Evolutionary conservation across 2,329 filamentous ascomycete species (phyloP).

Genomic region (Aquanectria penicillioides): DNA sequence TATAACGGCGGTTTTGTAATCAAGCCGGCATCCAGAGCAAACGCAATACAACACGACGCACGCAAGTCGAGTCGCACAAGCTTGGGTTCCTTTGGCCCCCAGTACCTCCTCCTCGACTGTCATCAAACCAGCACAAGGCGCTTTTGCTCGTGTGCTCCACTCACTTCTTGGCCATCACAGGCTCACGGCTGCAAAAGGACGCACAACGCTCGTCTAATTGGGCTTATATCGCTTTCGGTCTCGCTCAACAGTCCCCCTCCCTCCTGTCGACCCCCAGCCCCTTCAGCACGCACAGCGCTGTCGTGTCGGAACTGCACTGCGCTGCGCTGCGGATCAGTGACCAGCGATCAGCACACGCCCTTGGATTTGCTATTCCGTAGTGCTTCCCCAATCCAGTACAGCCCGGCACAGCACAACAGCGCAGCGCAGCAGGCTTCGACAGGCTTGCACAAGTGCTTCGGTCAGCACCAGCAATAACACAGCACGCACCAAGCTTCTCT

Average conservation of each 20-base stretch:
- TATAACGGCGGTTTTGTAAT: slow-evolving; percentile 12
- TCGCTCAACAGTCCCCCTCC: too few species aligned
- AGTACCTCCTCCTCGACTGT: too few species aligned
- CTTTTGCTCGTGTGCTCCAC: too few species aligned
- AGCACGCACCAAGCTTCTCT: slow-evolving; percentile 5
- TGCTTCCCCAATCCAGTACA: slow-evolving; percentile 1
- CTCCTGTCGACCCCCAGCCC: too few species aligned
- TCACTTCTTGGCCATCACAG: too few species aligned
- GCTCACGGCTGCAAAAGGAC: neutral
- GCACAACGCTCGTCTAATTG: slow-evolving; percentile 7
- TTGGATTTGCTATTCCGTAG: too few species aligned
- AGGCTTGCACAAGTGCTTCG: slow-evolving; percentile 13
- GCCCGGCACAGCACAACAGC: slow-evolving; percentile 10
- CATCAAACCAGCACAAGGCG: neutral
- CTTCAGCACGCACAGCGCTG: neutral
- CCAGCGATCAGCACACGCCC: slow-evolving; percentile 18
- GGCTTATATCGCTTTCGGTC: slow-evolving; percentile 30
- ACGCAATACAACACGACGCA: neutral
- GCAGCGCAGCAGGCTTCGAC: too few species aligned
- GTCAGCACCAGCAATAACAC: slow-evolving; percentile 31
- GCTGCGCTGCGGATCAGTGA: slow-evolving; percentile 12
- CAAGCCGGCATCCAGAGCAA: neutral
- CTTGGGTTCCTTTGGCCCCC: neutral
- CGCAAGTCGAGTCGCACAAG: neutral
- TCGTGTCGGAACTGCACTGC: slow-evolving; percentile 5